These are phyloP conservation scores for Trichocladium antarcticum DNA, from an alignment of 495 filamentous ascomycete species.

Conservation along the genomic window DNA sequence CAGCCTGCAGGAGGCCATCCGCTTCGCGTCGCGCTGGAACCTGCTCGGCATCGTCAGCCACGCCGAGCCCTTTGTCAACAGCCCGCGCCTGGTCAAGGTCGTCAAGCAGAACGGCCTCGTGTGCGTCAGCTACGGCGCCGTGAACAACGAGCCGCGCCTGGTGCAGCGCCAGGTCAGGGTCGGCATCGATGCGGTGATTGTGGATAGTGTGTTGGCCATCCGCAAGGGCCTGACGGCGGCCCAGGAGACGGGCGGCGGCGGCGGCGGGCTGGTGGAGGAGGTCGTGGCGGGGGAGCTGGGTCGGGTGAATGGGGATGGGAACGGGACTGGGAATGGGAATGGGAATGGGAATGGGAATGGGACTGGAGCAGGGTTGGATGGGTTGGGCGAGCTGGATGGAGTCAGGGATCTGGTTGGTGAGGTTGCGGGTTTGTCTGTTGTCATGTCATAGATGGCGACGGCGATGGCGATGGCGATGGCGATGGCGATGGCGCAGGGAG, in stretches of 20 bases:
- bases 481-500: background rate
- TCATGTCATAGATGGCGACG: background rate
- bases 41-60: conserved; percentile 78
- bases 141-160: conserved; percentile 78
- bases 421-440: too few species aligned
- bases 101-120: conserved; percentile 91
- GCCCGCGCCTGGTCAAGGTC: conserved; percentile 85
- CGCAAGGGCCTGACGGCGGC: conserved; percentile 38
- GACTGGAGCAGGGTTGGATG: background rate
- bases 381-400: background rate
- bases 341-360: background rate
- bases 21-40: conserved; percentile 92
- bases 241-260: conserved; percentile 6
- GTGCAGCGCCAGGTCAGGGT: conserved; percentile 86
- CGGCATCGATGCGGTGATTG: conserved; percentile 94
- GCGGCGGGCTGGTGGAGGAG: background rate
- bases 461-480: too few species aligned
- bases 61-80: conserved; percentile 73
- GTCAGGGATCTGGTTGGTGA: too few species aligned
- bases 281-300: background rate
- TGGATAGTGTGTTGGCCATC: conserved; percentile 81
- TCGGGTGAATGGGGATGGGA: background rate
- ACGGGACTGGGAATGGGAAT: too few species aligned
- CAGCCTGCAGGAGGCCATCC: conserved; percentile 87
- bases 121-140: conserved; percentile 83